Evolutionary conservation across 1,284 basidiomycete species (phyloP), one percentile per base, ranked within the genome.

Genomic region (Cutaneotrichosporon curvatum): DNA sequence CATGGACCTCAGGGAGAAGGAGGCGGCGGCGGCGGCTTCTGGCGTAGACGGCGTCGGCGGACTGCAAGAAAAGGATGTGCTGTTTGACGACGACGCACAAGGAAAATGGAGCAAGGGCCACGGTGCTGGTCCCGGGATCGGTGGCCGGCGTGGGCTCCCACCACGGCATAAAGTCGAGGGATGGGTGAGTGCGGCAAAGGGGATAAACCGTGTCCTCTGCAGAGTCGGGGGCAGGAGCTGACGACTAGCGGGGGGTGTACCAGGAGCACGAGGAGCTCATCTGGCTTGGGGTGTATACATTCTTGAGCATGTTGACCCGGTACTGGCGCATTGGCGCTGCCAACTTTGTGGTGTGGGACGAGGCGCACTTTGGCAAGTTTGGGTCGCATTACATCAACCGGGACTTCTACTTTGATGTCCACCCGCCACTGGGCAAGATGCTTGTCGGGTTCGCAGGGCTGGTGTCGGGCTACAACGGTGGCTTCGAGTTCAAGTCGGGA

Each of bases 371-470:
- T 72, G 90, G 91, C 60, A 95, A 95, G 73, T 95, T 95, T 71
- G 90, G 89, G 46, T 89, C 89, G 21, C 86, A 95, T 73, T 98
- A 98, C 72, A 73, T 79, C 61, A 77, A 78, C 60, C 74, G 76
- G 43, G 72, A 73, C 51, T 73, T 72, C 52, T 73, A 73, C 58
- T 73, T 73, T 50, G 72, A 73, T 65, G 91, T 95, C n/a, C 94
- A 98, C 66, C 94, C 94, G 2, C 94, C 94, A 1, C 79, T 98
- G 30, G 94, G 95, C 19, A 98, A 98, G 77, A 97, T 98, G 90
- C 79, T 98, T 47, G 94, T 98, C 45, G 94, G 90, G 5, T 78
- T 98, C 16, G 89, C 85, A 2, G 94, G 95, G 19, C 76, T 91
- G 44, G 73, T 98, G 52, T 79, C 88, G 4, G 94, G 95, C 38